phyloP scores from a whole-genome alignment of 306 rosid species.

The Gastrolobium villosum region DNA sequence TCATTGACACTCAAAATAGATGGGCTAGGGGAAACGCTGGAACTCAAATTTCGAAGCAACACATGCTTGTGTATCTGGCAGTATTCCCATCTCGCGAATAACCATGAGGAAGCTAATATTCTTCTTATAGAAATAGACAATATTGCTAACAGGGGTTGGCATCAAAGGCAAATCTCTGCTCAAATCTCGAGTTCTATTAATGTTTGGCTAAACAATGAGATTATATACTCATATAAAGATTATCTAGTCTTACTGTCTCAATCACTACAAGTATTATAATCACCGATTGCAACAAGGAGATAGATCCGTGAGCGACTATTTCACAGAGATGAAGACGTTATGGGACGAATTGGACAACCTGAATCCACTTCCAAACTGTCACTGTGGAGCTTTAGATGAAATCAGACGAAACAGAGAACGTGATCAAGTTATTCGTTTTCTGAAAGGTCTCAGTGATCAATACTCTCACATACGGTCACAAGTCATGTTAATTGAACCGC shows the following conservation, averaged over 20 bases:
- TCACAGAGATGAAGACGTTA: no score
- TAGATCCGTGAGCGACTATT: no score
- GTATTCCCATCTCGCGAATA: constrained; percentile 57
- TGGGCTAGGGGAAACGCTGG: constrained; percentile 29
- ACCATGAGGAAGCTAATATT: constrained; percentile 55
- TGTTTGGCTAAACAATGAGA: neutral
- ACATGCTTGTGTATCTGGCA: constrained; percentile 54
- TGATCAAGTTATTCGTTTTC: no score
- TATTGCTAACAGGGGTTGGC: neutral
- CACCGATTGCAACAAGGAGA: no score
- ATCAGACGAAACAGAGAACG: no score
- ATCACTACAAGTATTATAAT: no score
- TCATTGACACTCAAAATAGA: constrained; percentile 58
- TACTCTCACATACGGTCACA: no score
- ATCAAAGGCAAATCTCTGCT: neutral
- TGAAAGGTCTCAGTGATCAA: no score
- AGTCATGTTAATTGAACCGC: no score
- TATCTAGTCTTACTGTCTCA: neutral
- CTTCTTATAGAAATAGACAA: constrained; percentile 38
- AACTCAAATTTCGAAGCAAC: constrained; percentile 69
- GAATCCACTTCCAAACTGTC: no score
- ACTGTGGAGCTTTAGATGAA: no score
- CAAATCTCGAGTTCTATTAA: constrained; percentile 40
- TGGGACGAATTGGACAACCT: no score
- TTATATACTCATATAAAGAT: neutral